Evolutionary conservation across 75 land plant genomes (phyloP).

Genomic region (Pinus taeda): DNA sequence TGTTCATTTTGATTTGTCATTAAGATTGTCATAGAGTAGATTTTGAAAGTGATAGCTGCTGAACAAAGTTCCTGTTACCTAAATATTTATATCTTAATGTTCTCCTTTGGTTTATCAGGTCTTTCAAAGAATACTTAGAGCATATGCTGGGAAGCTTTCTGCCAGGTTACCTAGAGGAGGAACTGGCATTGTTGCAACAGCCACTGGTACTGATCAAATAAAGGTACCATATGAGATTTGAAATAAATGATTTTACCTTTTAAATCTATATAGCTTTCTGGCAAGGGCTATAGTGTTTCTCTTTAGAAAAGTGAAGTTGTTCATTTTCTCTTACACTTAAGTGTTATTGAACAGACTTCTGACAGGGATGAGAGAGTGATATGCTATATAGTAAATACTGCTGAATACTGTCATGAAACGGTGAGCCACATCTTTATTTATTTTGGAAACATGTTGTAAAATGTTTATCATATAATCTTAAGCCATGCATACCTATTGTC

Average conservation of each 20-base stretch:
- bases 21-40: neutral
- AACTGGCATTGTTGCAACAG: slow-evolving; percentile 93
- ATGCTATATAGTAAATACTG: slow-evolving; percentile 96
- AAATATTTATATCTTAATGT: neutral
- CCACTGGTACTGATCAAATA: slow-evolving; percentile 94
- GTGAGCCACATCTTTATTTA: slow-evolving; percentile 32
- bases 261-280: neutral
- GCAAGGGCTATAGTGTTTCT: neutral
- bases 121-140: slow-evolving; percentile 85
- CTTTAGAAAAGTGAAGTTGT: neutral
- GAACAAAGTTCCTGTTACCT: neutral
- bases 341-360: slow-evolving; percentile 59
- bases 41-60: neutral
- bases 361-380: slow-evolving; percentile 96
- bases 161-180: slow-evolving; percentile 85
- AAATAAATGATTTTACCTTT: neutral
- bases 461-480: neutral
- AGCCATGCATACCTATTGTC: neutral
- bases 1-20: neutral
- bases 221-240: slow-evolving; percentile 42
- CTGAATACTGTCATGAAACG: slow-evolving; percentile 98
- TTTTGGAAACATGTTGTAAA: neutral
- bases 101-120: slow-evolving; percentile 43
- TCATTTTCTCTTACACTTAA: neutral
- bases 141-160: slow-evolving; percentile 87